These are phyloP conservation scores for Neurospora sp. DNA, from an alignment of 495 filamentous ascomycete species.

Conservation along the genomic window DNA sequence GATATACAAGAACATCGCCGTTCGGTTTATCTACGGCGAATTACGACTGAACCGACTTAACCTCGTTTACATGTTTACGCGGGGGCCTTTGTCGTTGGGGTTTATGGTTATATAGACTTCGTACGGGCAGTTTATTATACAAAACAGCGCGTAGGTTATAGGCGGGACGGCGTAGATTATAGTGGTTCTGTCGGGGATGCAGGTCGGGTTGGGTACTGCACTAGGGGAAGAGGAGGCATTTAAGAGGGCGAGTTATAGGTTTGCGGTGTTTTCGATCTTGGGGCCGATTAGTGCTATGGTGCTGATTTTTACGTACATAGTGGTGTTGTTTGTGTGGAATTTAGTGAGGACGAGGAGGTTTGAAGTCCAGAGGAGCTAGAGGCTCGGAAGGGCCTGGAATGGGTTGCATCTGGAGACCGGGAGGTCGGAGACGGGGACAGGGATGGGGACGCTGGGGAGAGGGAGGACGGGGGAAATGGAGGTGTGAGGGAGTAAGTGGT, in stretches of 20 bases:
- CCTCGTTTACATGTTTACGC: constrained; percentile 15
- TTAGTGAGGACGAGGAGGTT: not conserved
- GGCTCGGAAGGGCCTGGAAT: not conserved
- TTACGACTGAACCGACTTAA: constrained; percentile 34
- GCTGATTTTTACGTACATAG: not conserved
- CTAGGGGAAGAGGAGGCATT: constrained; percentile 18
- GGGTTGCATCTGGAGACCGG: not conserved
- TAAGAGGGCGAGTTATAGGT: constrained; percentile 39
- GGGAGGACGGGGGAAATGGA: not conserved
- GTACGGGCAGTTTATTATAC: constrained; percentile 28
- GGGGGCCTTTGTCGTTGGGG: constrained; percentile 5
- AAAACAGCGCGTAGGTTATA: constrained; percentile 36
- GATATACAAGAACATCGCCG: constrained; percentile 14
- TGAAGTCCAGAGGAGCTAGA: not conserved
- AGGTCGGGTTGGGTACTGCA: constrained; percentile 41
- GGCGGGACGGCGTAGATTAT: constrained; percentile 36
- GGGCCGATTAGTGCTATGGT: constrained; percentile 11
- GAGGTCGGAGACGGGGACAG: no score
- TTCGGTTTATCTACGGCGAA: constrained; percentile 35
- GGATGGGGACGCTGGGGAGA: not conserved
- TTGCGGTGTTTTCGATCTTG: constrained; percentile 40
- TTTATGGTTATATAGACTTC: constrained; percentile 19
- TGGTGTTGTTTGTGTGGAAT: not conserved
- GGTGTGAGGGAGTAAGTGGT: not conserved
- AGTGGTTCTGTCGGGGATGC: constrained; percentile 47